Percentiles rank a stretch among this genome's conserved stretches.
Evolutionary conservation across 306 rosid species (phyloP).

Genomic region (Morella rubra): DNA sequence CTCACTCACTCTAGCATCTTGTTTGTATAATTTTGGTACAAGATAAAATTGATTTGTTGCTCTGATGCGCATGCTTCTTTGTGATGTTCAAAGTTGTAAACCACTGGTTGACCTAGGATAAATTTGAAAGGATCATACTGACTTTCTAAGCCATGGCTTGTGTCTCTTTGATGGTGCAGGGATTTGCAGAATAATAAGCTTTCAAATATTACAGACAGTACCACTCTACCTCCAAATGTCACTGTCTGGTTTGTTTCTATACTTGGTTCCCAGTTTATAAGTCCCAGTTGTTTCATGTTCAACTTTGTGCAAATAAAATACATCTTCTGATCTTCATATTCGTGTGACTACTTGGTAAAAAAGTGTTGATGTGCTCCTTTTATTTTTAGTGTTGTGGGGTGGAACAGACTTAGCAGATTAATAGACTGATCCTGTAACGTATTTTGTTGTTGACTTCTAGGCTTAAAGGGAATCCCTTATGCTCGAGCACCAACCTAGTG

Average conservation of each 20-base stretch:
- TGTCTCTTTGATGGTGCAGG: no score
- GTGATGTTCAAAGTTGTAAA: no score
- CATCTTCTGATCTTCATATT: slow-evolving; percentile 5
- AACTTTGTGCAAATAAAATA: not conserved
- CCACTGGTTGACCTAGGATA: no score
- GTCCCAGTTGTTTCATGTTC: not conserved
- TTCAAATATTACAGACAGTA: slow-evolving; percentile 60
- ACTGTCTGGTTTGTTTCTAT: slow-evolving; percentile 63
- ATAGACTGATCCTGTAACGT: not conserved
- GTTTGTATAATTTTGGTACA: no score
- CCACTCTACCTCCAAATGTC: slow-evolving; percentile 59
- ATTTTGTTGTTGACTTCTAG: slow-evolving; percentile 44
- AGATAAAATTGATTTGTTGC: no score
- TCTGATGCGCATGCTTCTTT: no score
- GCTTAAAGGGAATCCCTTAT: slow-evolving; percentile 87
- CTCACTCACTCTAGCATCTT: no score
- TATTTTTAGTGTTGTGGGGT: not conserved
- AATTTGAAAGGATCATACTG: no score
- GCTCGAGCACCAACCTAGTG: slow-evolving; percentile 41
- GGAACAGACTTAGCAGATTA: not conserved
- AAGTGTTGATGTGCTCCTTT: not conserved
- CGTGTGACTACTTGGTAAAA: not conserved
- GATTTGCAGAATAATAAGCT: no score
- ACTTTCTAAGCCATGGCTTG: no score
- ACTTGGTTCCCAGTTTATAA: slow-evolving; percentile 20